These are phyloP conservation scores for Aegilops sharonensis DNA, from an alignment of 176 grass and related monocot genomes.

Conservation along the genomic window DNA sequence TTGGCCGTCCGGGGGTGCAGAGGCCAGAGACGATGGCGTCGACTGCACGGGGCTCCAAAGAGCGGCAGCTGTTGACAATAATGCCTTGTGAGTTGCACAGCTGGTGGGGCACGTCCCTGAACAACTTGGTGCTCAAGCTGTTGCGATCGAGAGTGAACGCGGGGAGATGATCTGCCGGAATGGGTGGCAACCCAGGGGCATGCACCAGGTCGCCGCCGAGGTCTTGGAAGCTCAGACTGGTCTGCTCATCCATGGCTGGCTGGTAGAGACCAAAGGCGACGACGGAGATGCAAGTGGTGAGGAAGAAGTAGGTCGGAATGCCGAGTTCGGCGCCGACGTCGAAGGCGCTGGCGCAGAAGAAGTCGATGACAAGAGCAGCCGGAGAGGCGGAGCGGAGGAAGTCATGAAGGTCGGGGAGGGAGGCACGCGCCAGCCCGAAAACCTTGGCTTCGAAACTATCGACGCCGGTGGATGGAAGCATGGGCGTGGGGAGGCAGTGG, in stretches of 20 bases:
- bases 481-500: constrained; percentile 25
- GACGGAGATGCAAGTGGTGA: constrained; percentile 19
- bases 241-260: constrained; percentile 6
- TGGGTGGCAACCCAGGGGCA: constrained; percentile 13
- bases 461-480: neutral
- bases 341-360: constrained; percentile 43
- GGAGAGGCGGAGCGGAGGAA: constrained; percentile 28
- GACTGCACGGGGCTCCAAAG: too few species aligned
- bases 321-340: constrained; percentile 44
- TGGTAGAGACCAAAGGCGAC: neutral
- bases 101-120: neutral
- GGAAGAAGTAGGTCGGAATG: constrained; percentile 55
- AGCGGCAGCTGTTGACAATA: constrained; percentile 51
- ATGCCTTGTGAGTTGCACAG: constrained; percentile 33
- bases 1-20: constrained; percentile 17
- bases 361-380: constrained; percentile 44
- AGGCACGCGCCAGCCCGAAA: constrained; percentile 21
- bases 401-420: constrained; percentile 15
- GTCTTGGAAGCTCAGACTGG: neutral
- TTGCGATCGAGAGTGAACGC: constrained; percentile 25
- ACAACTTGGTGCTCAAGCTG: neutral
- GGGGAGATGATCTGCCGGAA: constrained; percentile 39
- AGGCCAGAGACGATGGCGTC: constrained; percentile 21
- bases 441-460: neutral
- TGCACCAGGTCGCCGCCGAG: neutral